Evolutionary conservation across 495 filamentous ascomycete species (phyloP).

Genomic region (Cercophora samala): DNA sequence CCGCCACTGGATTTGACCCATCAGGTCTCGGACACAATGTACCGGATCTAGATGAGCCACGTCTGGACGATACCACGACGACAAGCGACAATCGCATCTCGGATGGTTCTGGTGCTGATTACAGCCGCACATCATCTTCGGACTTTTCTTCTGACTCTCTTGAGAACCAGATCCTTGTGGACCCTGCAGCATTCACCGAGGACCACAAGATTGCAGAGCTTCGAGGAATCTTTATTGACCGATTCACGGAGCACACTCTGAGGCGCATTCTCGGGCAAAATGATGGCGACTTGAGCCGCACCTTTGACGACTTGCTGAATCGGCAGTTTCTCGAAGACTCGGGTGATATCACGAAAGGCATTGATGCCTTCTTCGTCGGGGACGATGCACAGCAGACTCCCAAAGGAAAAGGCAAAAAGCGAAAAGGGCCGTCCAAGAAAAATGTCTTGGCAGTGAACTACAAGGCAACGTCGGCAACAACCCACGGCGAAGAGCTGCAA

Average conservation of each 20-base stretch:
- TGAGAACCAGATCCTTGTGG: constrained; percentile 34
- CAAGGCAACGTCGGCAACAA: constrained; percentile 22
- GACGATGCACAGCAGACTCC: constrained; percentile 35
- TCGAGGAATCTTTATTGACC: constrained; percentile 63
- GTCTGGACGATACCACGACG: constrained; percentile 19
- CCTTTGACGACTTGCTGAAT: constrained; percentile 80
- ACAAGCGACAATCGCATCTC: constrained; percentile 20
- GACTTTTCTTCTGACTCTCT: constrained; percentile 27
- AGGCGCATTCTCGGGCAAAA: constrained; percentile 61
- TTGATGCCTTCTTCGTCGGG: constrained; percentile 71
- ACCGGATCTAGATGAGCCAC: constrained; percentile 16
- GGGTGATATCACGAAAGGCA: constrained; percentile 59
- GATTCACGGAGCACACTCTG: constrained; percentile 59
- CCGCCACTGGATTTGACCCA: constrained; percentile 71
- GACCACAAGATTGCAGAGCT: constrained; percentile 57
- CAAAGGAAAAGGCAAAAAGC: constrained; percentile 43
- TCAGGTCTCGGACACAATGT: constrained; percentile 56
- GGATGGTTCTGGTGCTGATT: neutral
- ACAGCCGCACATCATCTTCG: constrained; percentile 28
- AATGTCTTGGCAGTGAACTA: constrained; percentile 26
- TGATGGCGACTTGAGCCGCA: constrained; percentile 57
- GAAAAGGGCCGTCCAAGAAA: constrained; percentile 15
- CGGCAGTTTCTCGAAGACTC: constrained; percentile 65
- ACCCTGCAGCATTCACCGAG: constrained; percentile 45
- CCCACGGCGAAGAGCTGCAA: constrained; percentile 26